A percentile compares a stretch with the other conserved stretches of the same genome.
Conservation (phyloP, 768 basidiomycete genomes). For the Naganishia antarctica region DNA sequence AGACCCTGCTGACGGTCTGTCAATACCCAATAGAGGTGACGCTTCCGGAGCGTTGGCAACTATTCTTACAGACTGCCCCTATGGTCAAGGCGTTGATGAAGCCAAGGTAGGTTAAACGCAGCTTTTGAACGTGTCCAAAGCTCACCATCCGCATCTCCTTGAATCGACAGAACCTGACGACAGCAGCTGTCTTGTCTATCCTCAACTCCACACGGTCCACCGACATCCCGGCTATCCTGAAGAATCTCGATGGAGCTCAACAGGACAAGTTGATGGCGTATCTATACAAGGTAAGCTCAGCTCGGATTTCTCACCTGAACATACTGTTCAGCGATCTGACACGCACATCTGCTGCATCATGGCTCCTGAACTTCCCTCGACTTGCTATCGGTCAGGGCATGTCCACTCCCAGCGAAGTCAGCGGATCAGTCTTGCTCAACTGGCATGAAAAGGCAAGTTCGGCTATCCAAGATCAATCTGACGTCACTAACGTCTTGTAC, state of each 20-base stretch:
- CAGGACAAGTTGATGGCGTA: slow-evolving; percentile 92
- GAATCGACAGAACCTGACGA: slow-evolving; percentile 64
- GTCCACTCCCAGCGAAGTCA: slow-evolving; percentile 61
- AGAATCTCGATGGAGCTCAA: slow-evolving; percentile 53
- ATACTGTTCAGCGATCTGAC: background rate
- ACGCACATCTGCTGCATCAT: background rate
- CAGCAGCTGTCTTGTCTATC: slow-evolving; percentile 75
- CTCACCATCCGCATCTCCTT: background rate
- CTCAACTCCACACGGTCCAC: slow-evolving; percentile 89
- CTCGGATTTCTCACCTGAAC: background rate
- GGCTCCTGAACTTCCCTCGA: background rate
- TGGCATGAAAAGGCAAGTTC: slow-evolving; percentile 91
- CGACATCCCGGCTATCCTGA: slow-evolving; percentile 72
- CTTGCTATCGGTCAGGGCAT: slow-evolving; percentile 60
- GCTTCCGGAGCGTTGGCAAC: slow-evolving; percentile 64
- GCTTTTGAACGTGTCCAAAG: background rate
- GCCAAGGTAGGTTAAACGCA: slow-evolving; percentile 64
- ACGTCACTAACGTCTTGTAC: background rate
- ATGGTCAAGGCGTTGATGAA: slow-evolving; percentile 77
- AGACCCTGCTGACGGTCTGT: no score
- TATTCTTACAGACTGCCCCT: slow-evolving; percentile 76
- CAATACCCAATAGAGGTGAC: slow-evolving; percentile 64
- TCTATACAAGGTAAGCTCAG: slow-evolving; percentile 65
- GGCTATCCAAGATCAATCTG: background rate
- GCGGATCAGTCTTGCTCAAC: slow-evolving; percentile 65